Conservation (phyloP, 805 yeast species). For the Tetrapisispora arboricola region DNA sequence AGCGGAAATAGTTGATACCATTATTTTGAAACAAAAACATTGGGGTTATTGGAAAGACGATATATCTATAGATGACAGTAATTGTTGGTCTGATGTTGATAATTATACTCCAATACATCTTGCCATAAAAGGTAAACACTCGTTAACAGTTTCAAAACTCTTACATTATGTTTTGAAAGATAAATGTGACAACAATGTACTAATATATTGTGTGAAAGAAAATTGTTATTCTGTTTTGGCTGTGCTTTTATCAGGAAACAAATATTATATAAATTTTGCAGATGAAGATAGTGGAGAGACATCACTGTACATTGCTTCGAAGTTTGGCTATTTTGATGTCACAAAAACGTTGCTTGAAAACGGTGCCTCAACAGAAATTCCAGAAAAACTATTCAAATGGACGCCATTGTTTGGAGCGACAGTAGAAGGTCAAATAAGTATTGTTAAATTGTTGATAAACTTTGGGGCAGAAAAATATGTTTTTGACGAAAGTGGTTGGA, state of each 20-base stretch:
- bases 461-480: slow-evolving; percentile 44
- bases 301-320: slow-evolving; percentile 71
- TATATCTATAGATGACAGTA: slow-evolving; percentile 45
- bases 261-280: slow-evolving; percentile 53
- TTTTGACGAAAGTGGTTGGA: slow-evolving; percentile 86
- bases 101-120: slow-evolving; percentile 71
- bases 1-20: slow-evolving; percentile 45
- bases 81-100: slow-evolving; percentile 63
- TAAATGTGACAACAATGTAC: slow-evolving; percentile 41
- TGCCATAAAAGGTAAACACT: slow-evolving; percentile 76
- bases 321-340: slow-evolving; percentile 43
- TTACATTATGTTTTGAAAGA: slow-evolving; percentile 33
- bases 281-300: slow-evolving; percentile 63
- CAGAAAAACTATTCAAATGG: slow-evolving; percentile 82
- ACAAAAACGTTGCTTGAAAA: slow-evolving; percentile 44
- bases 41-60: slow-evolving; percentile 48
- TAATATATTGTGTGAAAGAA: slow-evolving; percentile 39
- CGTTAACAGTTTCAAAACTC: slow-evolving; percentile 56
- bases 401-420: slow-evolving; percentile 88
- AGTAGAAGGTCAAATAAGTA: slow-evolving; percentile 60
- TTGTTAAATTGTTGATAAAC: slow-evolving; percentile 45
- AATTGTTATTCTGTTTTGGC: neutral
- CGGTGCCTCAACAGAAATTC: slow-evolving; percentile 65
- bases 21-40: slow-evolving; percentile 44
- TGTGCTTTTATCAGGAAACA: slow-evolving; percentile 42